phyloP scores from a whole-genome alignment of 176 grass and related monocot genomes.

The Juncus effusus region DNA sequence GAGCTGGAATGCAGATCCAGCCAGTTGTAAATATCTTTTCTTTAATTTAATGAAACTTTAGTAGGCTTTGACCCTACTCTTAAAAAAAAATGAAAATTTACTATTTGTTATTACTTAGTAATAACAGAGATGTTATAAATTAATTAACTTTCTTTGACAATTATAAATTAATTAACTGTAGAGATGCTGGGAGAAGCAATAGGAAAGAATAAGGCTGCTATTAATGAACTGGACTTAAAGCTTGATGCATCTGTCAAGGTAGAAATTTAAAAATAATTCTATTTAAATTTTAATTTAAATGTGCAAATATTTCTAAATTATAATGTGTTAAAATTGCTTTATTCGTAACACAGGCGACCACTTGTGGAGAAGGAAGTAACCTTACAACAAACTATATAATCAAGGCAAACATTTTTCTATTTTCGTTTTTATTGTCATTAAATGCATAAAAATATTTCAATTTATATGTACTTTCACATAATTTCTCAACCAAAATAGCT shows the following conservation, averaged over 20 bases:
- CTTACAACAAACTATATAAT: constrained; percentile 82
- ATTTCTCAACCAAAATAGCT: constrained; percentile 17
- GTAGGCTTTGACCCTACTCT: too few relatives aligned
- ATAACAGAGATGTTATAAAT: constrained; percentile 12
- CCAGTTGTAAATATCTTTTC: too few relatives aligned
- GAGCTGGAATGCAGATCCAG: too few relatives aligned
- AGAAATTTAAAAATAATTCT: not conserved
- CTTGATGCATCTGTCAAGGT: constrained; percentile 79
- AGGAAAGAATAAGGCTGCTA: constrained; percentile 49
- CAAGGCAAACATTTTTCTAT: constrained; percentile 43
- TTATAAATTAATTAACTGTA: constrained; percentile 28
- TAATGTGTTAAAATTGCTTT: constrained; percentile 18
- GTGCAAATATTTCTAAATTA: not conserved
- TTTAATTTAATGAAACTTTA: too few relatives aligned
- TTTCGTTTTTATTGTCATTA: not conserved
- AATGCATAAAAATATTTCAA: too few relatives aligned
- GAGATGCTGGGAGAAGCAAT: constrained; percentile 80
- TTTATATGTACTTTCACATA: constrained; percentile 5
- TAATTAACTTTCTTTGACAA: not conserved
- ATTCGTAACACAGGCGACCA: constrained; percentile 42
- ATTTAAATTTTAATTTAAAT: not conserved
- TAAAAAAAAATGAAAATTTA: not conserved
- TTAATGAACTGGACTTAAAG: constrained; percentile 77
- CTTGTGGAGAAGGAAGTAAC: constrained; percentile 78
- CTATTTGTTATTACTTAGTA: constrained; percentile 5